Evolutionary conservation across 1,139 yeast genomes (phyloP), one percentile per base, ranked within the genome.

Genomic region (Barnettozyma hawaiiensis): DNA sequence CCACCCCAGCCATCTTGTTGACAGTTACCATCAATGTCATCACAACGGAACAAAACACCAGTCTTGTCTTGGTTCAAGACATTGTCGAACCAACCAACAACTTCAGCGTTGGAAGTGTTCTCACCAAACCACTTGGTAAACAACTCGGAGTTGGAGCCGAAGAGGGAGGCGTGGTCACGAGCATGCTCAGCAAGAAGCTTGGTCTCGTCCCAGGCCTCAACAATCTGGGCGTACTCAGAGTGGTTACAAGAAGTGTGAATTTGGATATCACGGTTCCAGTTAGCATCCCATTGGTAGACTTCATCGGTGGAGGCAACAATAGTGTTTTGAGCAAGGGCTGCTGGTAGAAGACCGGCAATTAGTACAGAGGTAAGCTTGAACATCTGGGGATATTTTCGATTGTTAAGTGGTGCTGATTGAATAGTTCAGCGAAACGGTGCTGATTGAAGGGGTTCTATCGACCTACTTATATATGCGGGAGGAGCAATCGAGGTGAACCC

Each of bases 11-110:
- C 64, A 39, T 45, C 54, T 42, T 48, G 47, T 29, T 57, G 55
- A 52, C 71, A 66, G 42, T 62, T 60, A 1, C 61, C 63, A 45
- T 66, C 70, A 18, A 55, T 49, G 43, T 65, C 61, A 41, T 66
- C 70, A 57, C 71, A 66, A 34, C 69, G 56, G 49, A 64, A 60
- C 20, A 64, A 35, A 20, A 57, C 47, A 12, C 54, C 54, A 39
- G 54, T 49, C 51, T 66, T 62, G 35, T 64, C 62, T 31, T 61
- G 64, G 35, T 55, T 53, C 14, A 60, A 55, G 37, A 64, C 35
- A 31, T 48, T 48, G 15, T 61, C 63, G 37, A 46, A 60, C 52
- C 60, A 55, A n/a, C 70, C 71, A 40, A 63, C 48, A 10, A 65
- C 69, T 42, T 58, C 65, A 33, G 62, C 57, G 10, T 63, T 52